Evolutionary conservation across 148 eudicot genomes (phyloP).

Genomic region (Nyssa sinensis): DNA sequence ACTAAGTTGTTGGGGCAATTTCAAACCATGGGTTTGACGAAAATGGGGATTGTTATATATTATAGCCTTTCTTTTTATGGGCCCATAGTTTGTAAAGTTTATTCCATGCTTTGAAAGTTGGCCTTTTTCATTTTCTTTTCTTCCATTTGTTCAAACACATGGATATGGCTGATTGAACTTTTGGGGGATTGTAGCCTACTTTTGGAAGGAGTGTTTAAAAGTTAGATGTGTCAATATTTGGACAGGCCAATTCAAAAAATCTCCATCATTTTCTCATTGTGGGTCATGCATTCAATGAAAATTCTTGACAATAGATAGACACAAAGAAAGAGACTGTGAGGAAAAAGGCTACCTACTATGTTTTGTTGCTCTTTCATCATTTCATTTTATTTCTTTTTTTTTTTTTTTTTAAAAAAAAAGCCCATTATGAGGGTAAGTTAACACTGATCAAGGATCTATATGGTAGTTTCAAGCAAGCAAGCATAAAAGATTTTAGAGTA

Average conservation of each 20-base stretch:
- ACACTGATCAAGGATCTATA: too few species aligned
- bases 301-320: not conserved
- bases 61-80: not conserved
- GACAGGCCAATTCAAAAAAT: conserved; percentile 1
- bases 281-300: conserved; percentile 6
- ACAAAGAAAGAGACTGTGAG: not conserved
- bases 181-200: not conserved
- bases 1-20: not conserved
- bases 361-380: too few species aligned
- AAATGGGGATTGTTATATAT: not conserved
- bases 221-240: not conserved
- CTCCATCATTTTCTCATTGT: conserved; percentile 11
- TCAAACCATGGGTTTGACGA: not conserved
- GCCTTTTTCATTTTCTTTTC: not conserved
- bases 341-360: not conserved
- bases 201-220: not conserved
- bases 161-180: not conserved
- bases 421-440: too few species aligned
- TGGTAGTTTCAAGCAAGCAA: too few species aligned
- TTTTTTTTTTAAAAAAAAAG: too few species aligned
- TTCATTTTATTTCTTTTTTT: too few species aligned
- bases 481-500: too few species aligned
- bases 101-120: conserved; percentile 6
- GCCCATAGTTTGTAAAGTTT: not conserved
- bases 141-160: not conserved